These are phyloP conservation scores for Pyrenophora teres DNA, from an alignment of 2,329 filamentous ascomycete species.

Conservation along the genomic window DNA sequence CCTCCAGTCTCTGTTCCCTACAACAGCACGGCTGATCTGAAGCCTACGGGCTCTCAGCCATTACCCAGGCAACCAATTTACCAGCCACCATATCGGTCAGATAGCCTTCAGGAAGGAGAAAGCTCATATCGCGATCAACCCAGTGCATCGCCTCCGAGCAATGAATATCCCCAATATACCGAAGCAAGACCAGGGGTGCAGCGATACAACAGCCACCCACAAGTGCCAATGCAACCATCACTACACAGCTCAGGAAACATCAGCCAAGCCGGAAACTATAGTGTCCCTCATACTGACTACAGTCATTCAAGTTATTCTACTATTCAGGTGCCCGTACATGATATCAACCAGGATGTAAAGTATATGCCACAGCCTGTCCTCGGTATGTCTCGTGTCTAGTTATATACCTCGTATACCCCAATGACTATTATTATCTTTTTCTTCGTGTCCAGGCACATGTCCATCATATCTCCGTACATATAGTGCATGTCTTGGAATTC, in stretches of 20 bases:
- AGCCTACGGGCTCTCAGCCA: conserved; percentile 27
- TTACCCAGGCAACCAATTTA: conserved; percentile 31
- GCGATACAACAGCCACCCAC: conserved; percentile 33
- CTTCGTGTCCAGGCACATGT: conserved; percentile 17
- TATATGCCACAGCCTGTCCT: conserved; percentile 46
- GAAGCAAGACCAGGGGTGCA: conserved; percentile 25
- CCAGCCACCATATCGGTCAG: conserved; percentile 27
- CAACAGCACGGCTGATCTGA: conserved; percentile 24
- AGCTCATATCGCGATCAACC: conserved; percentile 28
- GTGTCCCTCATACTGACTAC: conserved; percentile 32
- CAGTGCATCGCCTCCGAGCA: conserved; percentile 27
- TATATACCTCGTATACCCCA: conserved; percentile 40
- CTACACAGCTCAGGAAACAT: conserved; percentile 25
- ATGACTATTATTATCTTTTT: conserved; percentile 38
- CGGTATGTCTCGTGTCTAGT: conserved; percentile 50
- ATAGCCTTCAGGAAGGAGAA: conserved; percentile 29
- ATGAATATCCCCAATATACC: conserved; percentile 31
- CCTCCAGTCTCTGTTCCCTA: conserved; percentile 36
- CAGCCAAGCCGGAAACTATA: conserved; percentile 29
- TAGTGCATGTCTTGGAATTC: conserved; percentile 14
- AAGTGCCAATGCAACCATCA: conserved; percentile 23
- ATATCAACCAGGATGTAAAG: conserved; percentile 43
- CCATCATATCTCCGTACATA: conserved; percentile 4
- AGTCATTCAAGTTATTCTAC: conserved; percentile 36
- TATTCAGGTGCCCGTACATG: conserved; percentile 45